Base-by-base conservation (phyloP, 2,329 filamentous ascomycete genomes). In the Clonostachys rhizophaga region DNA sequence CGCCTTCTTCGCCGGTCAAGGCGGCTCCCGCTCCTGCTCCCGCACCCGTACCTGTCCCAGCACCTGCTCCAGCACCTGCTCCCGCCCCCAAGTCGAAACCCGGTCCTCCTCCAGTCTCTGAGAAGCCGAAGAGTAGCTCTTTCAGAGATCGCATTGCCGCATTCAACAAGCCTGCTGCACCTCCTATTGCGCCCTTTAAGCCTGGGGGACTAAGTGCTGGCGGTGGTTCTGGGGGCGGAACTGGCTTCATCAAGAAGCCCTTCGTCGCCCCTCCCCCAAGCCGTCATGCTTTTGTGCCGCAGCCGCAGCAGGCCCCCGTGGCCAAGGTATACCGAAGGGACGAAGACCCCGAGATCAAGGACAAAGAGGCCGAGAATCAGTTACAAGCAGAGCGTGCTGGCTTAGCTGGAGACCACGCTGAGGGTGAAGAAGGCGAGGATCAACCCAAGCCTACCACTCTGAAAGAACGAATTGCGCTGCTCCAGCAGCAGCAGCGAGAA, bases 81-180 rank as follows among this genome's bases (percentile, higher is more conserved):
- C 56, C 60, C 45, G 52, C 52, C 20, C 50, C 49, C 30, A 52
- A 68, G 50, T 49, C 61, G 10, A 78, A 73, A 56, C 63, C 71
- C 47, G 75, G 72, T 47, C 75, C 83, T 18, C 85, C 88, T 37
- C 86, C 89, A 12, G 76, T 78, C 10, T 67, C 74, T 10, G 89
- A 90, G 56, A 96, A 95, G 65, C 89, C 91, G 30, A 64, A 67
- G 11, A 76, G 73, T 42, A 88, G 81, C 59, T 90, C 94, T 3
- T 97, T 99, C 72, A 91, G 82, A 62, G 94, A 97, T 68, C 88
- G 94, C 52, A 96, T 99, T 62, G 94, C 94, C 34, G 92, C 94
- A 41, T 99, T 99, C 72, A 99, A 99, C 68, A 94, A 92, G 64
- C 75, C 89, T 41, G 82, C 88, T 36, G 90, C 91, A 6, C 83